phyloP scores from a whole-genome alignment of 73 alveolate species.

The Tetrahymena malaccensis region DNA sequence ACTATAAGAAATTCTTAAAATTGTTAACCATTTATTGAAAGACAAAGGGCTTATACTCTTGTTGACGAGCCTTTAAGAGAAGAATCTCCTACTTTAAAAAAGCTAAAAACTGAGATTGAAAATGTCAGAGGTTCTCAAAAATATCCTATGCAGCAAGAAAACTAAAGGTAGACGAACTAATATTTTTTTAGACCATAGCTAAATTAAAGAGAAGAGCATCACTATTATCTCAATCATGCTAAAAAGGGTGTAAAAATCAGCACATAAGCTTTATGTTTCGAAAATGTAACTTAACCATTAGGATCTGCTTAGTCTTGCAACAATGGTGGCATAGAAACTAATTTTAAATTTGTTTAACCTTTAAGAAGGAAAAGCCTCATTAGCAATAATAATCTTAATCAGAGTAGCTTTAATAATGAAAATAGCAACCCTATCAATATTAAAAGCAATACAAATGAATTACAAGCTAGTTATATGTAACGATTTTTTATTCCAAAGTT shows the following conservation, averaged over 20 bases:
- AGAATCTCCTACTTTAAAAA: too few species aligned
- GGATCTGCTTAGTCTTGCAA: neutral
- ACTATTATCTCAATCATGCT: neutral
- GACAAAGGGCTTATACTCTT: too few species aligned
- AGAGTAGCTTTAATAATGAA: too few species aligned
- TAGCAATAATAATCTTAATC: too few species aligned
- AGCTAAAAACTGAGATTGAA: too few species aligned
- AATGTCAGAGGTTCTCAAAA: too few species aligned
- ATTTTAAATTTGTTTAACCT: neutral
- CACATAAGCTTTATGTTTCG: neutral
- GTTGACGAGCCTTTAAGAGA: too few species aligned
- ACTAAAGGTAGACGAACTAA: neutral
- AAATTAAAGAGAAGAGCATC: neutral
- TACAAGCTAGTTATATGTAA: neutral
- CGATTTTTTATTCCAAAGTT: neutral
- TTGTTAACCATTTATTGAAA: too few species aligned
- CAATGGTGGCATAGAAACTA: neutral
- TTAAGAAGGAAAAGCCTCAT: neutral
- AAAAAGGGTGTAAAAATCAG: neutral
- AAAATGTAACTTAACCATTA: neutral
- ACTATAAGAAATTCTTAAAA: too few species aligned
- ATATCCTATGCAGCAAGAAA: neutral
- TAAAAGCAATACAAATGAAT: neutral
- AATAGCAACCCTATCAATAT: neutral
- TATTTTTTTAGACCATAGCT: neutral